phyloP scores from a whole-genome alignment of 2,329 filamentous ascomycete species.

The Hyphodiscus sp. region DNA sequence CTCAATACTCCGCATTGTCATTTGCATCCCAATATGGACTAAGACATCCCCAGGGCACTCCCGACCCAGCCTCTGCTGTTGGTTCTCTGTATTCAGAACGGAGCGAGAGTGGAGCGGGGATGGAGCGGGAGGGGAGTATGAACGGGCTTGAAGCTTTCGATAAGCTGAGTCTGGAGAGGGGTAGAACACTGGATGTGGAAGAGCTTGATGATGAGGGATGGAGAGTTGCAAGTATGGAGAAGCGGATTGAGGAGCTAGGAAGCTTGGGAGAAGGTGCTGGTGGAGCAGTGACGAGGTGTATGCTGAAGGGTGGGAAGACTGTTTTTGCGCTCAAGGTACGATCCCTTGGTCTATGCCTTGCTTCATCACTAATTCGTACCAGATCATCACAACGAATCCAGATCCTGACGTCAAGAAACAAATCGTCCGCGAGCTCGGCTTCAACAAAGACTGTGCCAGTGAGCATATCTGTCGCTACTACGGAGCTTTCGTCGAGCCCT shows the following conservation, averaged over 20 bases:
- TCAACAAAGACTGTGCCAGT: conserved; percentile 96
- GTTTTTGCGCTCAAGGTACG: conserved; percentile 91
- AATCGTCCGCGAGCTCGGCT: conserved; percentile 90
- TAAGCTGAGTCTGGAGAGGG: conserved; percentile 74
- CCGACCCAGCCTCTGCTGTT: conserved; percentile 83
- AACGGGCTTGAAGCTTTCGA: conserved; percentile 73
- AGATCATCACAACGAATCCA: conserved; percentile 98
- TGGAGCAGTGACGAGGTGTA: conserved; percentile 87
- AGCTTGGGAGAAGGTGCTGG: conserved; percentile 91
- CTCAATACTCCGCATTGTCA: conserved; percentile 75
- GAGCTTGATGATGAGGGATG: conserved; percentile 93
- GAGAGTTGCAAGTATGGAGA: conserved; percentile 85
- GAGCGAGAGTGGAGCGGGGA: conserved; percentile 65
- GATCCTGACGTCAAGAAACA: conserved; percentile 98
- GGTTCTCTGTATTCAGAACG: conserved; percentile 78
- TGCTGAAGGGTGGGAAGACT: conserved; percentile 84
- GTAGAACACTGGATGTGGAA: conserved; percentile 80
- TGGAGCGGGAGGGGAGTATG: conserved; percentile 78
- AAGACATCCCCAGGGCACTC: conserved; percentile 60
- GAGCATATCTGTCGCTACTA: conserved; percentile 97
- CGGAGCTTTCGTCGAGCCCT: conserved; percentile 90
- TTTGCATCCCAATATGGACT: conserved; percentile 71
- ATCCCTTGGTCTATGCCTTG: conserved; percentile 4
- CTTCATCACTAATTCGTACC: conserved; percentile 1
- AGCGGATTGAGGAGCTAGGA: conserved; percentile 80